Conservation (phyloP, 192 early-diverging fungal species). For the Rhizophagus prolifer region DNA sequence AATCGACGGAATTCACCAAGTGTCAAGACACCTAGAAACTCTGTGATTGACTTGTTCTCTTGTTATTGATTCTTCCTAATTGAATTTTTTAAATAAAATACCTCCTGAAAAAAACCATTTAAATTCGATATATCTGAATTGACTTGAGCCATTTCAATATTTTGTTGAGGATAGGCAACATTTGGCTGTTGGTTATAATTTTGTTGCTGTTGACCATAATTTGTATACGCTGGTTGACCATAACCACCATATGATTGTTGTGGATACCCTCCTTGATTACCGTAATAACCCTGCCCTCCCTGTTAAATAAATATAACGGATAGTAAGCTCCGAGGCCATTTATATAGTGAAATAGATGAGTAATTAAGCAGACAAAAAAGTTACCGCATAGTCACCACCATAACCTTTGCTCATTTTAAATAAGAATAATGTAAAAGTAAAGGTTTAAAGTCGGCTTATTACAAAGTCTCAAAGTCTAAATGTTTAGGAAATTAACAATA, state of each 20-base stretch:
- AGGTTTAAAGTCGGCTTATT: neutral
- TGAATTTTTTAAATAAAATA: neutral
- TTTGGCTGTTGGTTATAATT: neutral
- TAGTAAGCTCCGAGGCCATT: neutral
- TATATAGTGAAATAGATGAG: neutral
- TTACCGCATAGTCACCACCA: neutral
- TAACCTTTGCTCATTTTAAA: neutral
- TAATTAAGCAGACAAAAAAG: neutral
- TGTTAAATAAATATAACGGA: neutral
- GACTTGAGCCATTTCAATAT: slow-evolving; percentile 5
- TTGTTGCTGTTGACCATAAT: neutral
- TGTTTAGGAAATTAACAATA: neutral
- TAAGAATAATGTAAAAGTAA: neutral
- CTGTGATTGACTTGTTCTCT: neutral
- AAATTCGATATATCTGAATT: neutral
- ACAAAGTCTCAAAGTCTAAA: neutral
- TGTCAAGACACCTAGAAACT: neutral
- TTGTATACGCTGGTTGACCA: neutral
- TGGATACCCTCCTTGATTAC: neutral
- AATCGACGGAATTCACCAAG: neutral
- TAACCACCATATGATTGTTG: neutral
- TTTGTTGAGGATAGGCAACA: slow-evolving; percentile 9
- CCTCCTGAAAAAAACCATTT: slow-evolving; percentile 3
- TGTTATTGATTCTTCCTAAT: neutral
- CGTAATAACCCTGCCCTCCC: neutral